These are phyloP conservation scores for Inonotus hispidus DNA, from an alignment of 1,284 basidiomycete genomes.

Conservation along the genomic window DNA sequence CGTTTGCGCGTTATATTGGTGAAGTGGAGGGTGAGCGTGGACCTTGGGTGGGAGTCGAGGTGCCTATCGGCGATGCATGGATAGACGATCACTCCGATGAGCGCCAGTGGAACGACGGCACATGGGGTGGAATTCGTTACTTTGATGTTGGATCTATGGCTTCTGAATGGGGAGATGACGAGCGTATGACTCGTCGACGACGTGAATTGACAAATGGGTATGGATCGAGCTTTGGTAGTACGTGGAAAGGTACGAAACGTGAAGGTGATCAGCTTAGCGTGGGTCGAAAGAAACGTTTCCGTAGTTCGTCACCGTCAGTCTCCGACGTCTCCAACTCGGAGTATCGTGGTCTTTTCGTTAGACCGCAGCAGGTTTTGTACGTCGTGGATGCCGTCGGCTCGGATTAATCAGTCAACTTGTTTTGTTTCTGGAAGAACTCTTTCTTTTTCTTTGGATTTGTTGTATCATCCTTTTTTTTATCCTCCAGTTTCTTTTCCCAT, in stretches of 20 bases:
- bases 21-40: constrained; percentile 74
- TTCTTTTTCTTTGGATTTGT: not conserved
- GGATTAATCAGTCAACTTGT: constrained; percentile 26
- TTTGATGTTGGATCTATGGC: constrained; percentile 61
- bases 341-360: constrained; percentile 69
- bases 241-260: constrained; percentile 43
- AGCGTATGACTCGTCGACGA: constrained; percentile 38
- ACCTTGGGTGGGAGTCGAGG: constrained; percentile 90
- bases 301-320: constrained; percentile 64
- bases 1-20: constrained; percentile 84
- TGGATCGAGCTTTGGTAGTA: constrained; percentile 18
- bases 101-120: constrained; percentile 79
- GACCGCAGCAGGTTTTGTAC: constrained; percentile 77
- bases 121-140: constrained; percentile 73
- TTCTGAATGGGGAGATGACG: constrained; percentile 56
- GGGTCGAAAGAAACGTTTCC: constrained; percentile 58
- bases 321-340: constrained; percentile 59
- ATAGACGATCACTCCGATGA: constrained; percentile 46
- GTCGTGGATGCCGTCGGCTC: constrained; percentile 66
- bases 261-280: constrained; percentile 61
- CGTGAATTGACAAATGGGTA: constrained; percentile 26
- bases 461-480: not conserved
- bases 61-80: constrained; percentile 61
- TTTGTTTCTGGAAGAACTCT: not conserved
- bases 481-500: not conserved